These are phyloP conservation scores for Blepharisma stoltei DNA, from an alignment of 73 alveolate species.

Conservation along the genomic window DNA sequence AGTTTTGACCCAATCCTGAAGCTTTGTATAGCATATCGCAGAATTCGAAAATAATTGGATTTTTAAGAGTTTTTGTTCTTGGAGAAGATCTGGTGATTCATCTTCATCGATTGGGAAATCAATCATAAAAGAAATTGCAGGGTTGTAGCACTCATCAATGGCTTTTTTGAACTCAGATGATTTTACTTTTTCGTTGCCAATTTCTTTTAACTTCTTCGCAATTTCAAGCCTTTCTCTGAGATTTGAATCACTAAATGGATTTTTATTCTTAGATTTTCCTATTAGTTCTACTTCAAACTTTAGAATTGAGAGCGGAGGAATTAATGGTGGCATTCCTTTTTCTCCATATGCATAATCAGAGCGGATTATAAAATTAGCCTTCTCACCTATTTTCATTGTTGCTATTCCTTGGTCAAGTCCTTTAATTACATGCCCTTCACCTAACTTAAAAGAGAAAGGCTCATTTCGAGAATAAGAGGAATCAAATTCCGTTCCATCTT, in stretches of 20 bases:
- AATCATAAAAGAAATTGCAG: constrained; percentile 61
- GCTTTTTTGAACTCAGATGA: constrained; percentile 68
- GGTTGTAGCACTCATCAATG: constrained; percentile 48
- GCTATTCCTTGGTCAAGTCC: constrained; percentile 97
- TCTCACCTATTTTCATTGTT: constrained; percentile 88
- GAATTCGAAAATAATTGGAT: constrained; percentile 46
- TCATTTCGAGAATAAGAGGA: constrained; percentile 61
- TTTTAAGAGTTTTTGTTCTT: constrained; percentile 49
- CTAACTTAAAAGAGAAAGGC: constrained; percentile 79
- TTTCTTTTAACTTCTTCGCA: constrained; percentile 75
- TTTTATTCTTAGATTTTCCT: constrained; percentile 64
- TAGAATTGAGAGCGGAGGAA: constrained; percentile 93
- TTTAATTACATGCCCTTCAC: constrained; percentile 89
- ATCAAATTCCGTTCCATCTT: constrained; percentile 84
- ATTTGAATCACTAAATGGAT: constrained; percentile 72
- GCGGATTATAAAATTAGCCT: constrained; percentile 60
- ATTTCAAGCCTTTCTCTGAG: constrained; percentile 75
- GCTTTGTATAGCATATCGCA: constrained; percentile 51
- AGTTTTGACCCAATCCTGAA: constrained; percentile 64
- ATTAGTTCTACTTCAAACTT: constrained; percentile 84
- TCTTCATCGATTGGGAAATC: constrained; percentile 49
- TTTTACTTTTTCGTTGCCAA: constrained; percentile 80
- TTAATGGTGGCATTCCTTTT: constrained; percentile 89
- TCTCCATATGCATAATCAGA: constrained; percentile 82
- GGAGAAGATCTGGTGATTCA: constrained; percentile 6